Conservation (phyloP, 192 early-diverging fungal genomes). For the Chytriomyces hyalinus region DNA sequence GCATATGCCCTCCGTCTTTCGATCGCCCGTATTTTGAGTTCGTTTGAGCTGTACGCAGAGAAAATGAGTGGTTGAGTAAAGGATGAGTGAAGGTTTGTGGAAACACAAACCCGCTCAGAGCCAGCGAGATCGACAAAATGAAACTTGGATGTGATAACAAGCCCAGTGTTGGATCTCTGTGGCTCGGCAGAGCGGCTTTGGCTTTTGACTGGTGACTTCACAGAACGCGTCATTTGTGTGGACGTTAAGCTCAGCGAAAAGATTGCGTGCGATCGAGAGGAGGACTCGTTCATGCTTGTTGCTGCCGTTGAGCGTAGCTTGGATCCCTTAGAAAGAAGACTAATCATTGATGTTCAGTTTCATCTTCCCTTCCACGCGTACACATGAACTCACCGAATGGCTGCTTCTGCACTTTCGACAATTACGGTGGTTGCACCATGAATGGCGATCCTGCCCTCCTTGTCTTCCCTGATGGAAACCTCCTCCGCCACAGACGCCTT, state of each 20-base stretch:
- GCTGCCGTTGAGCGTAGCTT: conserved; percentile 78
- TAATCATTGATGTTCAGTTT: conserved; percentile 17
- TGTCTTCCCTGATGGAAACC: conserved; percentile 81
- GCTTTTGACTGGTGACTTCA: neutral
- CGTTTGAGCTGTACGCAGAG: conserved; percentile 65
- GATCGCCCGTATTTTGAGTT: conserved; percentile 84
- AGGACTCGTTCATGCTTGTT: conserved; percentile 91
- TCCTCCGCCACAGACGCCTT: neutral
- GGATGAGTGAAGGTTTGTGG: conserved; percentile 4
- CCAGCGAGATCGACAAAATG: conserved; percentile 98
- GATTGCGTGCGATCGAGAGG: conserved; percentile 95
- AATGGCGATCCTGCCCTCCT: conserved; percentile 80
- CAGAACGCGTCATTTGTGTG: conserved; percentile 34
- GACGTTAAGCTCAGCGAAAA: conserved; percentile 76
- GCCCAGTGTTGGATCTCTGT: conserved; percentile 51
- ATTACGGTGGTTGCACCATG: conserved; percentile 74
- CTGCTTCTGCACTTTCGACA: conserved; percentile 30
- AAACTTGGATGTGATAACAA: conserved; percentile 80
- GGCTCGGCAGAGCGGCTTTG: neutral
- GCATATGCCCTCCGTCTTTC: conserved; percentile 87
- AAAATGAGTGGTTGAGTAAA: neutral
- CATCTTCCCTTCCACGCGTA: neutral
- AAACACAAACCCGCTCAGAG: conserved; percentile 60
- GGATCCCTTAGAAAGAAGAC: conserved; percentile 71
- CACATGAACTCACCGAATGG: conserved; percentile 5